phyloP scores from a whole-genome alignment of 768 basidiomycete genomes.

The Russula griseocarnosa region DNA sequence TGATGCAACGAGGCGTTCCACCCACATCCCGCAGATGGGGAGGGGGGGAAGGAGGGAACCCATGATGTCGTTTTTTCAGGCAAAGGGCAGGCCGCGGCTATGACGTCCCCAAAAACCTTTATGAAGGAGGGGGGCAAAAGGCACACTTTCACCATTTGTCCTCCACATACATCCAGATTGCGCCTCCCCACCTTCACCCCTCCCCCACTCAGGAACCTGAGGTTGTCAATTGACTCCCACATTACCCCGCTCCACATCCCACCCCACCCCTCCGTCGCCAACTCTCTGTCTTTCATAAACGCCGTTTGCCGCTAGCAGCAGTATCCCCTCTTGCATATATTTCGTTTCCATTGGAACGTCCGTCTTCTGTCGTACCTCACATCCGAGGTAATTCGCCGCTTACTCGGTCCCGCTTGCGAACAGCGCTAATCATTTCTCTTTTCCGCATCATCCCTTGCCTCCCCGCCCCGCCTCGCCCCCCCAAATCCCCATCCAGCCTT shows the following conservation, averaged over 20 bases:
- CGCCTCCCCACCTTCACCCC: not conserved
- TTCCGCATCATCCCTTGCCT: not conserved
- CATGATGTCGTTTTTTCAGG: conserved; percentile 26
- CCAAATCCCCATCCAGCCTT: not conserved
- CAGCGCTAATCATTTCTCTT: conserved; percentile 10
- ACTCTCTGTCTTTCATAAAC: not conserved
- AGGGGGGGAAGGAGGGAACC: too few species aligned
- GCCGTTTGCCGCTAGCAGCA: not conserved
- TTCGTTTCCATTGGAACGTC: conserved; percentile 13
- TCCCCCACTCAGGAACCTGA: not conserved
- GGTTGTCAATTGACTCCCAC: conserved; percentile 11
- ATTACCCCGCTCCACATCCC: not conserved
- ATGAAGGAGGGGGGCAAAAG: conserved; percentile 11
- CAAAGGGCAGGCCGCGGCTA: conserved; percentile 24
- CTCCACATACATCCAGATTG: conserved; percentile 14
- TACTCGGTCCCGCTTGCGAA: conserved; percentile 3
- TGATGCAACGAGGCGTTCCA: conserved; percentile 20
- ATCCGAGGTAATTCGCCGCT: not conserved
- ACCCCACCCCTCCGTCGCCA: not conserved
- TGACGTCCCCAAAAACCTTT: conserved; percentile 20
- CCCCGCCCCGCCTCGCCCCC: not conserved
- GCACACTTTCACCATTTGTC: not conserved
- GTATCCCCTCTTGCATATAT: not conserved
- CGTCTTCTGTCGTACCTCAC: conserved; percentile 4
- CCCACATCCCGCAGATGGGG: not conserved